Evolutionary conservation across 768 basidiomycete species (phyloP).

Genomic region (Mycena filopes): DNA sequence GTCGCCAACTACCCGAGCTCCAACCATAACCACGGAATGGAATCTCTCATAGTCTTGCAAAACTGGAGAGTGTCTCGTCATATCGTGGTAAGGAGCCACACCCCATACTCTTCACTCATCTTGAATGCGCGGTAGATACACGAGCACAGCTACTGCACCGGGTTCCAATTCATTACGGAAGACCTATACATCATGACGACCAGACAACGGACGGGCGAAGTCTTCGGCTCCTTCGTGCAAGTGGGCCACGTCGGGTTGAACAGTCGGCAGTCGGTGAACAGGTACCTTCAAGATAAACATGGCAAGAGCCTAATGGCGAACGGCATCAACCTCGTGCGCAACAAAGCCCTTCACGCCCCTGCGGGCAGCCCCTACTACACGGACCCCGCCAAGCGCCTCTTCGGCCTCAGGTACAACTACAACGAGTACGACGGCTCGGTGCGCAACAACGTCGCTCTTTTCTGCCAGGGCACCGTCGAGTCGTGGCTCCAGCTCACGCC

Average conservation of each 20-base stretch:
- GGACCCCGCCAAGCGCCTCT: constrained; percentile 17
- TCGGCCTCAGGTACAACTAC: constrained; percentile 25
- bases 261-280: neutral
- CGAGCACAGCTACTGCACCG: constrained; percentile 3
- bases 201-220: no score
- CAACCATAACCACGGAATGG: neutral
- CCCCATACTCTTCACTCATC: neutral
- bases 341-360: neutral
- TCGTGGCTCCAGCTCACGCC: constrained; percentile 7
- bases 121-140: neutral
- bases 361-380: neutral
- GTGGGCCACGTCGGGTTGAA: constrained; percentile 4
- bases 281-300: neutral
- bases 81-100: neutral
- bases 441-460: constrained; percentile 2
- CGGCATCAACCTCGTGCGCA: constrained; percentile 22
- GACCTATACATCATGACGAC: constrained; percentile 21
- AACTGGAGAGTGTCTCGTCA: neutral
- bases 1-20: neutral
- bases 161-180: constrained; percentile 27
- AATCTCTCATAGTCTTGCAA: constrained; percentile 5
- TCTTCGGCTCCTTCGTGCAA: neutral
- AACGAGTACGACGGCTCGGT: neutral
- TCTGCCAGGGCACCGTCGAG: constrained; percentile 11
- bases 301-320: neutral